Percentiles rank a stretch among this genome's conserved stretches.
phyloP scores from a whole-genome alignment of 306 rosid species.

The Lathyrus tuberosus region DNA sequence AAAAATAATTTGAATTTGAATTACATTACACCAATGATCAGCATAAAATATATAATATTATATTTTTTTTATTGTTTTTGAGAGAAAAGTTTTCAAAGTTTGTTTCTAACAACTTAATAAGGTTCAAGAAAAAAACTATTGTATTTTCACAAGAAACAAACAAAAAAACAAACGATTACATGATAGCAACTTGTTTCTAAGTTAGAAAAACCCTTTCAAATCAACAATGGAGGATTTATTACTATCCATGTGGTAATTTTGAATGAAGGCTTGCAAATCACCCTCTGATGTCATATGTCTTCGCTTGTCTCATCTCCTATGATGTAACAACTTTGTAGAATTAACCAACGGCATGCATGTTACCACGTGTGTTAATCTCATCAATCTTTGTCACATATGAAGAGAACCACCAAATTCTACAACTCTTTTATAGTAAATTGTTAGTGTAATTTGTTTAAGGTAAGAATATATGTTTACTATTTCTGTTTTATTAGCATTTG shows the following conservation, averaged over 20 bases:
- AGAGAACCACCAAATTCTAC: background rate
- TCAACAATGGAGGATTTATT: background rate
- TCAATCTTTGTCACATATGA: background rate
- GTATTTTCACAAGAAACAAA: background rate
- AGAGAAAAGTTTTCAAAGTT: background rate
- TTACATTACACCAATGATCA: too few relatives aligned
- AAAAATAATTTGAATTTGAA: too few relatives aligned
- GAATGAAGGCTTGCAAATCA: background rate
- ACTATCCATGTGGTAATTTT: background rate
- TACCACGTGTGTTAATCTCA: background rate
- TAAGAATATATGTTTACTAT: too few relatives aligned
- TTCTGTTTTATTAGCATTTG: background rate
- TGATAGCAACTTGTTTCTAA: background rate
- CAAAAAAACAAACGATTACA: background rate
- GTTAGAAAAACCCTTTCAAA: background rate
- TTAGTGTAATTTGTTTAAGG: too few relatives aligned
- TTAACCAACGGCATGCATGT: background rate
- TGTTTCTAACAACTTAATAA: background rate
- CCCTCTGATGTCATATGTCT: background rate
- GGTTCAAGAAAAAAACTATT: background rate
- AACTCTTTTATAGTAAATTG: too few relatives aligned
- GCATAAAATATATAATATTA: too few relatives aligned
- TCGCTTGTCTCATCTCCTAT: background rate
- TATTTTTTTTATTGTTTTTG: too few relatives aligned
- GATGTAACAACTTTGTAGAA: background rate